A percentile compares a stretch with the other conserved stretches of the same genome.
Evolutionary conservation across 768 basidiomycete species (phyloP).

Genomic region (Lactarius vividus): DNA sequence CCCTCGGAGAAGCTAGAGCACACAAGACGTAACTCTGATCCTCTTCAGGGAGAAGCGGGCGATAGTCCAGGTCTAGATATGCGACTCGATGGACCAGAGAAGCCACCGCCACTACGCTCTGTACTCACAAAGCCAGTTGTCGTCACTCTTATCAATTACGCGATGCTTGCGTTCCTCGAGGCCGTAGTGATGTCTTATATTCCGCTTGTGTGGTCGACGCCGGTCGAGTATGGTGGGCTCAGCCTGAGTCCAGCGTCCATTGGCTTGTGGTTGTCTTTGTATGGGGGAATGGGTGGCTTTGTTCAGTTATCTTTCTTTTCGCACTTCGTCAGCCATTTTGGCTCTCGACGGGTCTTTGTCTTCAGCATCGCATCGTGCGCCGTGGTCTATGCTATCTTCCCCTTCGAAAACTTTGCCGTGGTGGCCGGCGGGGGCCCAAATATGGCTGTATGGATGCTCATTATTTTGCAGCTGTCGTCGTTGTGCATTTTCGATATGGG

Average conservation of each 20-base stretch:
- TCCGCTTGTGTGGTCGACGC: slow-evolving; percentile 46
- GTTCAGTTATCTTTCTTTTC: slow-evolving; percentile 42
- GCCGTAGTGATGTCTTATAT: slow-evolving; percentile 39
- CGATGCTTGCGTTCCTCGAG: slow-evolving; percentile 42
- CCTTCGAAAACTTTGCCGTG: slow-evolving; percentile 17
- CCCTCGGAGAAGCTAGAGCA: not conserved
- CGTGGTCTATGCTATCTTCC: slow-evolving; percentile 33
- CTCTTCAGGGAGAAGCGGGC: not conserved
- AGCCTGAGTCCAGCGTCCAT: slow-evolving; percentile 39
- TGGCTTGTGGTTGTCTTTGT: slow-evolving; percentile 36
- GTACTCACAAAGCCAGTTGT: slow-evolving; percentile 31
- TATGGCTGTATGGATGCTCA: not conserved
- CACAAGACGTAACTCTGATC: not conserved
- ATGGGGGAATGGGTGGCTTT: slow-evolving; percentile 38
- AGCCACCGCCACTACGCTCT: slow-evolving; percentile 35
- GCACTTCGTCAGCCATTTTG: slow-evolving; percentile 33
- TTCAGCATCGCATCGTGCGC: no score
- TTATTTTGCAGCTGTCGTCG: not conserved
- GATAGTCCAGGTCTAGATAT: not conserved
- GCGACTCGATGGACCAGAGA: not conserved
- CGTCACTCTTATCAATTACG: slow-evolving; percentile 44
- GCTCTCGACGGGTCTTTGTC: no score
- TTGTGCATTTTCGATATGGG: not conserved
- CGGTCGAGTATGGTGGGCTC: slow-evolving; percentile 29
- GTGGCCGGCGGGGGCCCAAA: not conserved